Evolutionary conservation across 2,329 filamentous ascomycete genomes (phyloP).

Genomic region (Zymoseptoria ardabiliae): DNA sequence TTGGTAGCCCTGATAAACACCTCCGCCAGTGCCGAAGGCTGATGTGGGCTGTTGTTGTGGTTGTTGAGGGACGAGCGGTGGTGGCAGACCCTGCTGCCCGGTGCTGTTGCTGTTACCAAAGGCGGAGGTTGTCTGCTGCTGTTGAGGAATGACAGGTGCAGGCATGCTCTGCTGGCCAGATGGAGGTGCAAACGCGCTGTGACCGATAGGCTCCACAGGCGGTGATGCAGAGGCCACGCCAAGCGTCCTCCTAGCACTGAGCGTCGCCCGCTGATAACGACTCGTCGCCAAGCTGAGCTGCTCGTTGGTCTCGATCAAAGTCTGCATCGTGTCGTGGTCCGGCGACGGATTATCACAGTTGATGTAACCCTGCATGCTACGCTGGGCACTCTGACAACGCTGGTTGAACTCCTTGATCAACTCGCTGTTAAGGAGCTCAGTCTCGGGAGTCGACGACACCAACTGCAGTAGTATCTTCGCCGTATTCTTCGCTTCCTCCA

Average conservation of each 20-base stretch:
- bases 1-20: conserved; percentile 9
- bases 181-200: conserved; percentile 12
- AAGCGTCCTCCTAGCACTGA: conserved; percentile 47
- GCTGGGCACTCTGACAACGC: conserved; percentile 72
- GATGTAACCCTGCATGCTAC: conserved; percentile 82
- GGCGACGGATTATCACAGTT: conserved; percentile 67
- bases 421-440: conserved; percentile 74
- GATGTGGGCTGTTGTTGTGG: conserved; percentile 6
- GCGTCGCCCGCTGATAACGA: conserved; percentile 73
- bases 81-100: background rate
- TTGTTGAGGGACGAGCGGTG: conserved; percentile 1
- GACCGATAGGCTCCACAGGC: conserved; percentile 9
- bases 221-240: conserved; percentile 23
- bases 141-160: background rate
- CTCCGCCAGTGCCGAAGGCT: background rate
- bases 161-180: background rate
- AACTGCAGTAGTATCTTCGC: conserved; percentile 89
- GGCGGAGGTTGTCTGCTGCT: background rate
- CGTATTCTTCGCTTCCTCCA: conserved; percentile 85
- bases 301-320: conserved; percentile 89
- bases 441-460: conserved; percentile 71
- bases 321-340: conserved; percentile 90
- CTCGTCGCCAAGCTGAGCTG: conserved; percentile 75
- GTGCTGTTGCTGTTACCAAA: background rate
- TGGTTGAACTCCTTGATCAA: conserved; percentile 86